These are phyloP conservation scores for Discostella stelligera DNA, from an alignment of 352 stramenopile species.

Conservation along the genomic window DNA sequence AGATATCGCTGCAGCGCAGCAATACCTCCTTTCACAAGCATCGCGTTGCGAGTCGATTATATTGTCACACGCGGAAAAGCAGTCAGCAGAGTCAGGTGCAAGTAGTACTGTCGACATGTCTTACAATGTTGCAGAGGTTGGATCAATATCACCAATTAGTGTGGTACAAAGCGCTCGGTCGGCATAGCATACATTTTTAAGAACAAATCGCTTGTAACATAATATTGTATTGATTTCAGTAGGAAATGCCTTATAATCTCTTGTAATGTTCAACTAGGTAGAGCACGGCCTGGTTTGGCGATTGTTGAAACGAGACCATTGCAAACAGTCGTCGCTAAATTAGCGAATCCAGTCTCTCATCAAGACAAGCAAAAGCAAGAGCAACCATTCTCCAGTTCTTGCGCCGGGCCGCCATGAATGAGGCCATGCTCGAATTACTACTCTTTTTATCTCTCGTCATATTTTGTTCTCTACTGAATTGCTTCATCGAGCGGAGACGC, in stretches of 20 bases:
- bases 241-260: no score
- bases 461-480: constrained; percentile 7
- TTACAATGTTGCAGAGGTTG: background rate
- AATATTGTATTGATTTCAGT: background rate
- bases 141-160: background rate
- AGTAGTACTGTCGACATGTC: background rate
- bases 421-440: constrained; percentile 2
- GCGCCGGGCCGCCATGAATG: no score
- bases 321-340: no score
- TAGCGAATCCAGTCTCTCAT: no score
- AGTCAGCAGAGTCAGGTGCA: background rate
- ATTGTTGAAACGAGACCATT: no score
- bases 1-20: background rate
- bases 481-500: constrained; percentile 13
- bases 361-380: no score
- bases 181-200: background rate
- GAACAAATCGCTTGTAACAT: background rate
- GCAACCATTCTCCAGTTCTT: no score
- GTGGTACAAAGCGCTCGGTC: background rate
- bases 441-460: constrained; percentile 2
- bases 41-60: constrained; percentile 9
- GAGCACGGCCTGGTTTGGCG: no score
- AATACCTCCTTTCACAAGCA: constrained; percentile 15
- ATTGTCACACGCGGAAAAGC: background rate
- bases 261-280: no score